These are phyloP conservation scores for Lichtheimia ramosa DNA, from an alignment of 371 early-diverging fungal species.

Conservation along the genomic window DNA sequence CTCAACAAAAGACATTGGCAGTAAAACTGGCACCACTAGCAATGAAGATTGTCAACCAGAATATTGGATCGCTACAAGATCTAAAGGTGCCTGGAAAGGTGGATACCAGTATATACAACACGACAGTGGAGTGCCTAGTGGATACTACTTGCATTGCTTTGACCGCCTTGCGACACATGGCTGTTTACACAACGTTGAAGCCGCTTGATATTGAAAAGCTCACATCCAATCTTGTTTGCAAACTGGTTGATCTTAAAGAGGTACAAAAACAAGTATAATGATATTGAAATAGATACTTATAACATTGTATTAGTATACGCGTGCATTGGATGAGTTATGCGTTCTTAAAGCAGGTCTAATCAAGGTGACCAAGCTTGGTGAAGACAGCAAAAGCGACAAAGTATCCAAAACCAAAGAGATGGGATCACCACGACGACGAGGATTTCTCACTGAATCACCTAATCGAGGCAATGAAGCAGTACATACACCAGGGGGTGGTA, in stretches of 20 bases:
- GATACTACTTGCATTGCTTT: slow-evolving; percentile 39
- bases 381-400: background rate
- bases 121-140: slow-evolving; percentile 33
- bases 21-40: slow-evolving; percentile 33
- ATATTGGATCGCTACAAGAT: slow-evolving; percentile 21
- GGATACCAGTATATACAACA: slow-evolving; percentile 2
- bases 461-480: slow-evolving; percentile 1
- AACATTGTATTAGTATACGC: slow-evolving; percentile 22
- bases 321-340: slow-evolving; percentile 39
- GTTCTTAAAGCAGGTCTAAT: slow-evolving; percentile 19
- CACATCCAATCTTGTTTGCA: slow-evolving; percentile 42
- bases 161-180: slow-evolving; percentile 37
- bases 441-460: slow-evolving; percentile 11
- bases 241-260: slow-evolving; percentile 45
- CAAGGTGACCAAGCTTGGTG: background rate
- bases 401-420: background rate
- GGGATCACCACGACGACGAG: slow-evolving; percentile 11
- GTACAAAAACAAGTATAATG: slow-evolving; percentile 13
- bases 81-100: slow-evolving; percentile 11
- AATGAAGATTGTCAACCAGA: slow-evolving; percentile 42
- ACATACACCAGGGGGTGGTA: background rate
- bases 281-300: background rate
- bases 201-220: slow-evolving; percentile 46
- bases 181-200: slow-evolving; percentile 25
- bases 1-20: slow-evolving; percentile 26